Evolutionary conservation across 2,329 filamentous ascomycete species (phyloP), one percentile per base, ranked within the genome.

Genomic region (Teratosphaeria pseudoeucalypti): DNA sequence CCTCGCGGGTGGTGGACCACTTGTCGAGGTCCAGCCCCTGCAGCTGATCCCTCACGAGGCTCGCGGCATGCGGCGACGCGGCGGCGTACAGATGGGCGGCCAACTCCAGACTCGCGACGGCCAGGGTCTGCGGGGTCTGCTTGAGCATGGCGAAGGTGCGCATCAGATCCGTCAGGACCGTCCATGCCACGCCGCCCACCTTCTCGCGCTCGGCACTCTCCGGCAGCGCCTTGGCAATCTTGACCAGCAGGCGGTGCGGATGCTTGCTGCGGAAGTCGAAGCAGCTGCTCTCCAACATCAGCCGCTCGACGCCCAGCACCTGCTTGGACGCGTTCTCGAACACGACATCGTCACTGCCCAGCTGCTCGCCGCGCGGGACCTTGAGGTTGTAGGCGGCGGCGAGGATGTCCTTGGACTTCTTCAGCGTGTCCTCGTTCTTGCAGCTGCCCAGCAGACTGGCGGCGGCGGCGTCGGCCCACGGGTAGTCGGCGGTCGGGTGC

Each of bases 391-490:
- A 90, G 27, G 90, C 87, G 0, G 92, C 91, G 60, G 90, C 95
- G 16, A 97, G 79, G 62, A 99, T 95, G 64, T 99, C 94, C 60
- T 84, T 85, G 3, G 90, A 95, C 78, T 97, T 97, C 77, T 99
- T 99, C 65, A 96, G 83, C 0, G 94, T 99, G 73, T 99, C 94
- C 74, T 99, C 94, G 54, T 95, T 91, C 77, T 99, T 99, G 79
- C 92, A 97, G 2, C 92, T 92, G 2, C 92, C 89, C 70, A 97
- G 92, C 9, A 99, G 78, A 27, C 90, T 88, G 0, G 94, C 90
- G 6, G 94, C 84, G 0, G 92, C 90, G 1, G 90, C 92, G 71
- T 97, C 92, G 73, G 71, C 86, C 91, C 72, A 88, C 39, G 63
- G 89, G 74, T 95, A 96, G 69, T 95, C 91, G 64, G 80, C 85